Conservation (phyloP, 352 stramenopile genomes). For the Phytopythium mirpurense region DNA sequence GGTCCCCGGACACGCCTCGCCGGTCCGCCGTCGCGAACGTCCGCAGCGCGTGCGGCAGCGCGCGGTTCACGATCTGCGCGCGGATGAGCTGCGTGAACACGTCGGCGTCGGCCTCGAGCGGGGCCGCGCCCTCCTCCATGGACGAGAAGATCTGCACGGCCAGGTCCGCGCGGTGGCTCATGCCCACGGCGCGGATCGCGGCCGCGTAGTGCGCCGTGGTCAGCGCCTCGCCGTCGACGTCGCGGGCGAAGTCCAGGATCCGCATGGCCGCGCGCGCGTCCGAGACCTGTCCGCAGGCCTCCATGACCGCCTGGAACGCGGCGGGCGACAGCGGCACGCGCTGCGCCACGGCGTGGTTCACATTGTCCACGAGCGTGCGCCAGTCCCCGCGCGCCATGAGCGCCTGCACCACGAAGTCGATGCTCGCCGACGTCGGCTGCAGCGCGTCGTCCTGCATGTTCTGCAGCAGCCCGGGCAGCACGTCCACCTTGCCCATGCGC, state of each 20-base stretch:
- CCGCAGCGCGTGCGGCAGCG: constrained; percentile 66
- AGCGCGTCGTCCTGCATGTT: constrained; percentile 77
- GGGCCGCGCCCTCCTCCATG: constrained; percentile 51
- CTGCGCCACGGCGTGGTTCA: constrained; percentile 30
- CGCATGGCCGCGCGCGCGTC: constrained; percentile 39
- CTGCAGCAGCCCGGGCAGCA: constrained; percentile 62
- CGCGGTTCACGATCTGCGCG: constrained; percentile 62
- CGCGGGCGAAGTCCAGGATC: constrained; percentile 44
- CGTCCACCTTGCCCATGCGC: constrained; percentile 76
- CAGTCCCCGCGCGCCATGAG: constrained; percentile 70
- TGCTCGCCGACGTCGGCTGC: constrained; percentile 48
- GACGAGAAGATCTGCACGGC: constrained; percentile 49
- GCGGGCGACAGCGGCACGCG: constrained; percentile 55
- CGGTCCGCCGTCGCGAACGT: constrained; percentile 58
- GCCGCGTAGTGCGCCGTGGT: constrained; percentile 36
- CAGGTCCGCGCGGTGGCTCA: constrained; percentile 44
- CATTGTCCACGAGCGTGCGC: constrained; percentile 48
- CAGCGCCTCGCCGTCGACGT: constrained; percentile 16
- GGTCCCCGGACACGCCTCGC: constrained; percentile 24
- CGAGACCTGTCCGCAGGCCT: constrained; percentile 57
- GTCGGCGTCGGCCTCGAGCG: constrained; percentile 1
- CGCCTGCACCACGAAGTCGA: constrained; percentile 80
- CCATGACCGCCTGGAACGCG: constrained; percentile 69
- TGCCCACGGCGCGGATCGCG: constrained; percentile 65
- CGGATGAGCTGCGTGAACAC: constrained; percentile 73